Percentiles rank a stretch among this genome's conserved stretches.
Conservation (phyloP, 2,329 filamentous ascomycete genomes). For the Teratosphaeria zuluensis region DNA sequence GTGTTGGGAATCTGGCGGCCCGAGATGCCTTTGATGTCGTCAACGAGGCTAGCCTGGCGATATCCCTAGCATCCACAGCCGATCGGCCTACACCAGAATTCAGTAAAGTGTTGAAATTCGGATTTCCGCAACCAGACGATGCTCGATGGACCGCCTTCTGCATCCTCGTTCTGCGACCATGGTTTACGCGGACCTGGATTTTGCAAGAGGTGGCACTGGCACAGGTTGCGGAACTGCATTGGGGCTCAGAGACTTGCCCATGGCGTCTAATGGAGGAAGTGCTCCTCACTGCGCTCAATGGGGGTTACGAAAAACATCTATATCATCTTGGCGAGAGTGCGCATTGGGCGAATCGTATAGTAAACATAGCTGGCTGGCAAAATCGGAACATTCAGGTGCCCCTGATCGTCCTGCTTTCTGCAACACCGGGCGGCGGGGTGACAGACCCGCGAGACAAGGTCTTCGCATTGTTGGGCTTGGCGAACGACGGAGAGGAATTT, state of each 20-base stretch:
- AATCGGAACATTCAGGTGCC: no score
- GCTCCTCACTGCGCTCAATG: not conserved
- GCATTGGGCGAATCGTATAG: no score
- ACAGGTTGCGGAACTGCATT: not conserved
- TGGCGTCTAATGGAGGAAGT: not conserved
- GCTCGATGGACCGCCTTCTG: not conserved
- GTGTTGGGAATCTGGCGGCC: not conserved
- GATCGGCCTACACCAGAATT: not conserved
- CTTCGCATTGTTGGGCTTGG: no score
- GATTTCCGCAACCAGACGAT: not conserved
- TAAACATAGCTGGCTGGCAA: no score
- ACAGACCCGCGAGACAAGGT: no score
- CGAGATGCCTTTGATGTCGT: not conserved
- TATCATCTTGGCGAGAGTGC: no score
- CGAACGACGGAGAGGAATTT: no score
- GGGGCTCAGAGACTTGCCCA: not conserved
- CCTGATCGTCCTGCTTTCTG: no score
- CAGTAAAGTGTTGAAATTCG: not conserved
- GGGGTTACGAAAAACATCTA: not conserved
- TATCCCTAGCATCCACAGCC: not conserved
- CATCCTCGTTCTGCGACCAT: not conserved
- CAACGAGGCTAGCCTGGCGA: not conserved
- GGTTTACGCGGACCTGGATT: not conserved
- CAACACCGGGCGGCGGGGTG: no score
- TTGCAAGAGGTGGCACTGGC: not conserved